A percentile compares a stretch with the other conserved stretches of the same genome.
Conservation (phyloP, 495 filamentous ascomycete genomes). For the Mytilinidion resinicola region DNA sequence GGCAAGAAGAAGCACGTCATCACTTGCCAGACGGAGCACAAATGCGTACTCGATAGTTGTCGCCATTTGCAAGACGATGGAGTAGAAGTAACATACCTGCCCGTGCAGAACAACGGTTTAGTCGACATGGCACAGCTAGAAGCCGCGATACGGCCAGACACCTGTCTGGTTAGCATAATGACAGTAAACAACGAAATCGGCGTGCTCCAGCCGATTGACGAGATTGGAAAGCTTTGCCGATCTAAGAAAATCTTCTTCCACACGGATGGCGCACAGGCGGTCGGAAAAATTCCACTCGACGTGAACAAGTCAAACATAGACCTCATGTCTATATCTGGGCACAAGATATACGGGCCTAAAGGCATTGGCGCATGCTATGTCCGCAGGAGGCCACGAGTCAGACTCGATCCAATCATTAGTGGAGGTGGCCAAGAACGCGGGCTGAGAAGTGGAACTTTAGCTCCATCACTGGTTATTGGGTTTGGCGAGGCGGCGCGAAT, state of each 20-base stretch:
- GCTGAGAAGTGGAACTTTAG: slow-evolving; percentile 85
- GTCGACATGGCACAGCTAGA: slow-evolving; percentile 82
- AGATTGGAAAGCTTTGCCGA: slow-evolving; percentile 89
- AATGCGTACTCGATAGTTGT: slow-evolving; percentile 96
- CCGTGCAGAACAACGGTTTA: slow-evolving; percentile 77
- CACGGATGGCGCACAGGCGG: slow-evolving; percentile 93
- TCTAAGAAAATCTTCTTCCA: slow-evolving; percentile 96
- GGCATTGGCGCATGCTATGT: slow-evolving; percentile 96
- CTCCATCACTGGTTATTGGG: slow-evolving; percentile 80
- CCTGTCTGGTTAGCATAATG: slow-evolving; percentile 91
- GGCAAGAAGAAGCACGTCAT: slow-evolving; percentile 99
- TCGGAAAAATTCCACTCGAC: slow-evolving; percentile 93
- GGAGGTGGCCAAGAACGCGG: slow-evolving; percentile 95
- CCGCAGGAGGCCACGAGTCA: slow-evolving; percentile 81
- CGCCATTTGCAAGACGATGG: slow-evolving; percentile 95
- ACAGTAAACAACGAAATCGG: slow-evolving; percentile 99
- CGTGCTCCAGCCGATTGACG: slow-evolving; percentile 88
- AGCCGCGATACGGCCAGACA: slow-evolving; percentile 84
- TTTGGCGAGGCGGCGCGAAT: slow-evolving; percentile 95
- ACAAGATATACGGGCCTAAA: slow-evolving; percentile 98
- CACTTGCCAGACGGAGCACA: slow-evolving; percentile 96
- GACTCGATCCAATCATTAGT: slow-evolving; percentile 91
- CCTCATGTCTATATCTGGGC: slow-evolving; percentile 96
- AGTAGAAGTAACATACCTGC: slow-evolving; percentile 91
- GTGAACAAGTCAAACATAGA: slow-evolving; percentile 97